Evolutionary conservation across 495 filamentous ascomycete species (phyloP), one percentile per base, ranked within the genome.

Genomic region (Aspergillus campestris): DNA sequence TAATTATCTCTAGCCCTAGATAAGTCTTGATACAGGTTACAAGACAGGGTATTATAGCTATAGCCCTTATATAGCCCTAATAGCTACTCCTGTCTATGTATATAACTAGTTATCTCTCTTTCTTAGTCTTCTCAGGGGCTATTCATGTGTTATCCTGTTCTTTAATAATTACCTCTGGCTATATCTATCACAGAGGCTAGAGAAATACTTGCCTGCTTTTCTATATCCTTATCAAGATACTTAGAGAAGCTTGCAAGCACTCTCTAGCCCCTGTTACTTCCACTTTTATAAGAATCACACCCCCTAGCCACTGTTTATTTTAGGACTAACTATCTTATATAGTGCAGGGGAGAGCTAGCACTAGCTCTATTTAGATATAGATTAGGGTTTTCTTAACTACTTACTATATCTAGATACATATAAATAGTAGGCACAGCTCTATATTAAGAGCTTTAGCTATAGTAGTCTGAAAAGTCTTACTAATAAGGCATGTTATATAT

Each of bases 191-290:
- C 31, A 49, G 56, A 42, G 34, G 15, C 18, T 30, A 44, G 44
- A 51, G 34, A 47, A 43, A 55, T 40, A 49, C 56, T 13, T 50
- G 24, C 14, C 56, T 43, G 11, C 46, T 59, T 44, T 57, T 50
- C 53, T 50, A 50, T 15, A 15, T 18, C 0, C 45, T 33, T 35
- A 36, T 39, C 28, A 51, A 1, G 27, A 42, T 7, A 29, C 24
- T 37, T 32, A 18, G 49, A 45, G 45, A 49, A 48, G 40, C 43
- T n/a, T 18, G 27, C 1, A 54, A 38, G 45, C 39, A 54, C 47
- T 44, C 51, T 10, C 29, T 5, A 13, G 8, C 12, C 38, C 6
- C 18, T 31, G 12, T 30, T 6, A 31, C 34, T 34, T 38, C 11
- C 35, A 38, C 35, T 14, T 38, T 14, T 14, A 38, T 38, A 6